Evolutionary conservation across 2,329 filamentous ascomycete genomes (phyloP).

Genomic region (Truncatella angustata): DNA sequence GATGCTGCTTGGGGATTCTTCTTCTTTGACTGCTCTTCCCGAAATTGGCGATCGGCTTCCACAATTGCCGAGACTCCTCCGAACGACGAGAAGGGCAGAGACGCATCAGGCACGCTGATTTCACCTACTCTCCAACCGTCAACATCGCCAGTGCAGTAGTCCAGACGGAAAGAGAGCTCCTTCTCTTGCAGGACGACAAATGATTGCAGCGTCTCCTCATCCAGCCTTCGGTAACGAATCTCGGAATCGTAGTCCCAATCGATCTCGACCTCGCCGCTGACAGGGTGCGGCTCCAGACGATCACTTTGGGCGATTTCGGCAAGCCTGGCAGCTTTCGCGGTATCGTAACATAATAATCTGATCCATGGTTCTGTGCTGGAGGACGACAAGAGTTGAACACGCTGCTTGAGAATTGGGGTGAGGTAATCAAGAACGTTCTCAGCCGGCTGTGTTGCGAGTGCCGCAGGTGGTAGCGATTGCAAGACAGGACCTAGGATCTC

Average conservation of each 20-base stretch:
- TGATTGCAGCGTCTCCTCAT: constrained; percentile 72
- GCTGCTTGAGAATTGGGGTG: constrained; percentile 64
- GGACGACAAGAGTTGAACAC: constrained; percentile 62
- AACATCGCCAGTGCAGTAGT: constrained; percentile 67
- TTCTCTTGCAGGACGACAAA: constrained; percentile 62
- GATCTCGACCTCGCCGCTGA: constrained; percentile 76
- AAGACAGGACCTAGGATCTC: constrained; percentile 55
- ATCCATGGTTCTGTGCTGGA: constrained; percentile 68
- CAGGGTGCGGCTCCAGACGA: constrained; percentile 73
- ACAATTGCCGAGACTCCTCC: constrained; percentile 49
- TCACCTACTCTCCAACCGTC: constrained; percentile 73
- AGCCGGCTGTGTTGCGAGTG: constrained; percentile 56
- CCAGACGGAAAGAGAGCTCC: constrained; percentile 61
- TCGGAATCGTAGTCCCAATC: constrained; percentile 65
- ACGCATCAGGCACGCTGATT: constrained; percentile 58
- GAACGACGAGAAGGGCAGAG: constrained; percentile 53
- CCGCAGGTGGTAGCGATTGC: constrained; percentile 57
- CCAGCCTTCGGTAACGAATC: constrained; percentile 64
- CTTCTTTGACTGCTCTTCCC: constrained; percentile 29
- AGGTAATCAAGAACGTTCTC: constrained; percentile 57
- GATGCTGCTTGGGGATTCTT: constrained; percentile 8
- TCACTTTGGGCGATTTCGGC: constrained; percentile 61
- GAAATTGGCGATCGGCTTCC: constrained; percentile 61
- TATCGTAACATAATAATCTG: constrained; percentile 68
- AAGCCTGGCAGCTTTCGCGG: constrained; percentile 53